Conservation (phyloP, 148 eudicot genomes). For the Persicaria tinctoria region DNA sequence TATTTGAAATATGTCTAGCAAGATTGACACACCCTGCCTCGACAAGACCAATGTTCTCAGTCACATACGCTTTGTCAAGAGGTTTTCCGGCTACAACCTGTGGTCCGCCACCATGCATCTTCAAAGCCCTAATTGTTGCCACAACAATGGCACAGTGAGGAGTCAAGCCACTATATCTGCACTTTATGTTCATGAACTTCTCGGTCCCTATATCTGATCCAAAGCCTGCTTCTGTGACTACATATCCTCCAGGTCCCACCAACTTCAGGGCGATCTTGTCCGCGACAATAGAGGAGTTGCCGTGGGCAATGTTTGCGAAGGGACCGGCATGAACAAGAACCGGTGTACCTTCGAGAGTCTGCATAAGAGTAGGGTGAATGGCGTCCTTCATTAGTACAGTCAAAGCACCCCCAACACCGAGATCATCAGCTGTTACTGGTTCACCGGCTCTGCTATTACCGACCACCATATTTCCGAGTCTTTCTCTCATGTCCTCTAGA, state of each 20-base stretch:
- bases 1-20: constrained; percentile 81
- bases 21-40: constrained; percentile 93
- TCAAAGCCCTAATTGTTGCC: constrained; percentile 92
- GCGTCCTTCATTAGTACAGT: constrained; percentile 98
- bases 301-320: constrained; percentile 97
- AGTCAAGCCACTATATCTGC: constrained; percentile 85
- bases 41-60: constrained; percentile 86
- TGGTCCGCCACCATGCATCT: constrained; percentile 99
- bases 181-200: constrained; percentile 99
- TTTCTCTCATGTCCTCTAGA: constrained; percentile 89
- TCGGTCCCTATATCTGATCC: constrained; percentile 98
- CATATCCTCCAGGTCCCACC: constrained; percentile 97
- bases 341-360: constrained; percentile 97
- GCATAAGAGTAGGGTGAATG: constrained; percentile 96
- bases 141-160: constrained; percentile 96
- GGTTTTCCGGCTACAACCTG: constrained; percentile 89
- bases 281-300: constrained; percentile 92
- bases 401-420: constrained; percentile 93
- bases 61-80: constrained; percentile 75
- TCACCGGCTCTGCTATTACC: constrained; percentile 93
- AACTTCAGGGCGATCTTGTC: constrained; percentile 91
- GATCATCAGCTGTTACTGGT: constrained; percentile 94
- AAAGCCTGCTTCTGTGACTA: constrained; percentile 96
- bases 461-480: constrained; percentile 93
- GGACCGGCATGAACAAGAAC: constrained; percentile 99